Base-by-base conservation (phyloP, 176 grass and related monocot genomes). In the Bothriochloa decipiens region DNA sequence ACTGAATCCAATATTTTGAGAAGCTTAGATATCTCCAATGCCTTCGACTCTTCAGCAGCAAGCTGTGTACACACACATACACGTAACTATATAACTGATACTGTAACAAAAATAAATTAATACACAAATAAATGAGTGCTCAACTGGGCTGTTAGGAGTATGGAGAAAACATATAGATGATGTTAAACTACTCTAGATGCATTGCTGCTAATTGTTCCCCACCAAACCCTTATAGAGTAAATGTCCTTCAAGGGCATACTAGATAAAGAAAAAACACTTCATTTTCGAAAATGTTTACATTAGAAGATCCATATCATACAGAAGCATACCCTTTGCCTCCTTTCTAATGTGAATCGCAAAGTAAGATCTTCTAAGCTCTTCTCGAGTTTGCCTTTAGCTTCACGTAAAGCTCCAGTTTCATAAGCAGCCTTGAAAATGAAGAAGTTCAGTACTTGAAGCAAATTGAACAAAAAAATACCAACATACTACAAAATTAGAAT, bases 361-460 rank as follows among this genome's bases (percentile, higher is more conserved):
- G 89, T 86, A 68, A 97, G 85, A 82, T 97, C 94, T 92, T 97
- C 94, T 73, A 94, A 86, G 70, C 71, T 97, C 84, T 70, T 94
- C 88, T 97, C 91, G 15, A 97, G 89, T 91, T 91, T 93, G 75
- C 84, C 88, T 93, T 97, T 97, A 60, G 94, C 94, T 70, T 91
- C 91, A 72, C 91, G 91, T 75, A 94, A 86, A 82, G 94, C 91
- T 84, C 94, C 91, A 90, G 94, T 64, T 83, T 97, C 94, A 74
- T 92, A 90, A 50, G 94, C 91, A 84, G 89, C 79, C 94, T 97
- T 85, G 32, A 75, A 88, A 60, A 88, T 55, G 87, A 65, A 65
- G 55, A 55, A 23, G 78, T 75, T 74, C 77, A 80, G 47, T 62
- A 79, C 41, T 36, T 49, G 58, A 25, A 76, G 35, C 35, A 67